Evolutionary conservation across 2,329 filamentous ascomycete genomes (phyloP).

Genomic region (Mollisia scopiformis): DNA sequence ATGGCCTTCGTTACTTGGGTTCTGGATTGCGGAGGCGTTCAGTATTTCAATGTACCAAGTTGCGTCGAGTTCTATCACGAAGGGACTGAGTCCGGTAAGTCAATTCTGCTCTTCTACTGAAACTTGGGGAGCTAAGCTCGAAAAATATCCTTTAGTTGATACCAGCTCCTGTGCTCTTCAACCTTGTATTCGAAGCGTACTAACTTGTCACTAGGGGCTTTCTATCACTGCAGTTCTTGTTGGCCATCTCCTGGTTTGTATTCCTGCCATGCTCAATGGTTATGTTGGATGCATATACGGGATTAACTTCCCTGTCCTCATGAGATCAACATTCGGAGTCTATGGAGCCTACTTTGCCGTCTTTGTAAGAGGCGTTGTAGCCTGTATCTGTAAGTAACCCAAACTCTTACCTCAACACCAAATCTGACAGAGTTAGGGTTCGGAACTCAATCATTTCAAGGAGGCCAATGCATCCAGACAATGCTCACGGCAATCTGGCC

Average conservation of each 20-base stretch:
- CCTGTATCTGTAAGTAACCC: constrained; percentile 26
- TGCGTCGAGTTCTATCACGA: constrained; percentile 28
- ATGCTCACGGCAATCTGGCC: constrained; percentile 54
- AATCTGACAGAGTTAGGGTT: constrained; percentile 22
- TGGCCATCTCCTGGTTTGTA: constrained; percentile 60
- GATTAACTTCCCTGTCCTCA: constrained; percentile 49
- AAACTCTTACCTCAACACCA: not conserved
- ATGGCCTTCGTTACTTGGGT: constrained; percentile 28
- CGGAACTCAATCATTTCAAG: constrained; percentile 28
- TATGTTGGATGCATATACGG: constrained; percentile 48
- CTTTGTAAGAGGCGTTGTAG: constrained; percentile 39
- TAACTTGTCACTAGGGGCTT: no score
- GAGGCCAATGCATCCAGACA: constrained; percentile 39
- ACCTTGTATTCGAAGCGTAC: no score
- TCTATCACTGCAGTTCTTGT: constrained; percentile 48
- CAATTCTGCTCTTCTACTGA: no score
- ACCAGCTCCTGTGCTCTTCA: no score
- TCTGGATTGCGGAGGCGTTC: constrained; percentile 35
- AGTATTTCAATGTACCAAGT: constrained; percentile 33
- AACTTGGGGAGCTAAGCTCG: no score
- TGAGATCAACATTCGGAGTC: constrained; percentile 47
- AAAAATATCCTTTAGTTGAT: no score
- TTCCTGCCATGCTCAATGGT: constrained; percentile 49
- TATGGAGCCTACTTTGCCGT: constrained; percentile 43
- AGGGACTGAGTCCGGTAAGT: constrained; percentile 32